Evolutionary conservation across 1,284 basidiomycete genomes (phyloP), one percentile per base, ranked within the genome.

Genomic region (Inonotus obliquus): DNA sequence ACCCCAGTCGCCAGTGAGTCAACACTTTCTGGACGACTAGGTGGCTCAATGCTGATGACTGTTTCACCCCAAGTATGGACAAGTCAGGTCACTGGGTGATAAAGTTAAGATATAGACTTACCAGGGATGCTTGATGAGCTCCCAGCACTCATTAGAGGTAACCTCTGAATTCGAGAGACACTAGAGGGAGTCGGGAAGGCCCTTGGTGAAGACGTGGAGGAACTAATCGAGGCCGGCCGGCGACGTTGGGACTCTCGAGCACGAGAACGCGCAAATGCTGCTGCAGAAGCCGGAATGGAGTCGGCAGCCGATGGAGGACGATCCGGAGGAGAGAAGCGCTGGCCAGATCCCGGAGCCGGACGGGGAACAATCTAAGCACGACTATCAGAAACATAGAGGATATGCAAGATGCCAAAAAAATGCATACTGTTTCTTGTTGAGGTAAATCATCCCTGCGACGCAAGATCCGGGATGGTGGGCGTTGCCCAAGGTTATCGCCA

Each of bases 11-110:
- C 53, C 1, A 63, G 23, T 17, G 57, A 54, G 2, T 52, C 62
- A 10, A 48, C 27, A 29, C 56, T 60, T 25, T 59, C 58, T 7
- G 62, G 58, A 4, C 62, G 57, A 32, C 48, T 48, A 17, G 62
- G 62, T 35, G 62, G 62, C 49, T 63, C 62, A 29, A 63, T 63
- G 9, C 17, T 56, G 41, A 61, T 61, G 13, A 39, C 59, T 41
- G 54, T 39, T 7, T 19, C 21, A 27, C 19, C 17, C n/a, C n/a
- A n/a, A n/a, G n/a, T n/a, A 51, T 13, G 49, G 27, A n/a, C 27
- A n/a, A 35, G 4, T 29, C 3, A 49, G 27, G 19, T 10, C 19
- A 49, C 10, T 4, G 47, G 25, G 47, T 23, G 23, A 41, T 21
- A 37, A 54, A 51, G 21, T 37, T 32, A 45, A 45, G 37, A 32